phyloP scores from a whole-genome alignment of 2,329 filamentous ascomycete genomes.

The Penicillium sp. region DNA sequence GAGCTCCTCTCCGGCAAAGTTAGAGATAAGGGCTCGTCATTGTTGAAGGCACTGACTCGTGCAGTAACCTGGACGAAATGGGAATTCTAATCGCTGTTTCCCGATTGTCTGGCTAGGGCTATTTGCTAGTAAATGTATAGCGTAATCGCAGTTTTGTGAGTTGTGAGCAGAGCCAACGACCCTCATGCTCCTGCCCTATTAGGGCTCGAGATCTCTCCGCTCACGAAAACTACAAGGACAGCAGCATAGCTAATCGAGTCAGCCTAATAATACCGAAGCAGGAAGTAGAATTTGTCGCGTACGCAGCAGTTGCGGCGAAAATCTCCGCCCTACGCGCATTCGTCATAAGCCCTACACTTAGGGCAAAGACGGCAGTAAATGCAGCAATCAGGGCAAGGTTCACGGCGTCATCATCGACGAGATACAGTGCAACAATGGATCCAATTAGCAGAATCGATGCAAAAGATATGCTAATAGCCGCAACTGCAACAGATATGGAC shows the following conservation, averaged over 20 bases:
- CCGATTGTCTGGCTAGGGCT: too few species aligned
- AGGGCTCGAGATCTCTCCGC: background rate
- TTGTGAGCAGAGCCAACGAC: too few species aligned
- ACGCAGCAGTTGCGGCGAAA: background rate
- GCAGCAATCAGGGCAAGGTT: background rate
- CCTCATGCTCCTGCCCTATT: too few species aligned
- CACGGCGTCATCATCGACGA: background rate
- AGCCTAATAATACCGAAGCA: too few species aligned
- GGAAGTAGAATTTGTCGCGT: too few species aligned
- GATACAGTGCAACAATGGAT: background rate
- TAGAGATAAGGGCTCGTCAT: too few species aligned
- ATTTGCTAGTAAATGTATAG: too few species aligned
- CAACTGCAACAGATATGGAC: background rate
- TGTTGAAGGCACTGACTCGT: too few species aligned
- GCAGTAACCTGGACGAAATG: too few species aligned
- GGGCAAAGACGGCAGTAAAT: background rate
- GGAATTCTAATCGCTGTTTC: too few species aligned
- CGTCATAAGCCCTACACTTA: conserved; percentile 3
- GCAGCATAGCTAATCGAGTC: background rate
- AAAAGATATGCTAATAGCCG: background rate
- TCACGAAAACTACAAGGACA: background rate
- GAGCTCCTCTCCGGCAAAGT: too few species aligned
- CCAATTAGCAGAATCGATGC: background rate
- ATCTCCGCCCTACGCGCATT: conserved; percentile 4
- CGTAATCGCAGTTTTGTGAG: too few species aligned